These are phyloP conservation scores for Clathrospora elynae DNA, from an alignment of 2,329 filamentous ascomycete species.

Conservation along the genomic window DNA sequence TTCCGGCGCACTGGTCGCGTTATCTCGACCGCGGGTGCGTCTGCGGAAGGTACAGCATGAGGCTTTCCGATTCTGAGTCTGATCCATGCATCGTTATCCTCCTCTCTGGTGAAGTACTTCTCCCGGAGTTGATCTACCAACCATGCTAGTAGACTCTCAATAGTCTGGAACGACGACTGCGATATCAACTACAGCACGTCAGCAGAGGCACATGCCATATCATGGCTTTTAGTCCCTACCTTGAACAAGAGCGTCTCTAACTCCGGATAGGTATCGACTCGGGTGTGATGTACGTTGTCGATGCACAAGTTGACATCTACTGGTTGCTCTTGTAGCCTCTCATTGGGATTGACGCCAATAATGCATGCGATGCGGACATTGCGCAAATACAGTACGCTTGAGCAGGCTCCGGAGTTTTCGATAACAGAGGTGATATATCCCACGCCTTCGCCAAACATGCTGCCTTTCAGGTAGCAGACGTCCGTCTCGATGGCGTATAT, in stretches of 20 bases:
- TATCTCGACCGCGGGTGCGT: slow-evolving; percentile 71
- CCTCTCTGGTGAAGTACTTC: slow-evolving; percentile 42
- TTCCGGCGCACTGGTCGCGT: slow-evolving; percentile 28
- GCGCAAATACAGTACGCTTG: slow-evolving; percentile 56
- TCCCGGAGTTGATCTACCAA: slow-evolving; percentile 51
- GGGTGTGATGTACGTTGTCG: slow-evolving; percentile 54
- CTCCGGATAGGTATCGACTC: slow-evolving; percentile 58
- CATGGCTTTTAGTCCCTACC: slow-evolving; percentile 52
- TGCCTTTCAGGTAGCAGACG: slow-evolving; percentile 69
- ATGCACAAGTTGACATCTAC: slow-evolving; percentile 67
- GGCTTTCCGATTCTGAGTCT: slow-evolving; percentile 72
- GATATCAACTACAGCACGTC: slow-evolving; percentile 47
- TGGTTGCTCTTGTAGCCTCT: slow-evolving; percentile 68
- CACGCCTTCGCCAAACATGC: slow-evolving; percentile 66
- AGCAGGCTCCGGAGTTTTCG: slow-evolving; percentile 23
- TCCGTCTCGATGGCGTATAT: slow-evolving; percentile 57
- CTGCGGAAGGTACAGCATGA: slow-evolving; percentile 72
- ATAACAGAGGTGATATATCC: slow-evolving; percentile 52
- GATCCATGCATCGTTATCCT: slow-evolving; percentile 56
- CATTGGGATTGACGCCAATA: slow-evolving; percentile 74
- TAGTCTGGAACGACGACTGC: slow-evolving; percentile 52
- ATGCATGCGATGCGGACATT: slow-evolving; percentile 68
- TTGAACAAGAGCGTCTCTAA: slow-evolving; percentile 67
- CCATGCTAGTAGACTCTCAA: slow-evolving; percentile 52
- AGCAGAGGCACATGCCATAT: slow-evolving; percentile 9